Percentiles rank a stretch among this genome's conserved stretches.
Evolutionary conservation across 2,329 filamentous ascomycete genomes (phyloP).

Genomic region (Trichoderma sp.): DNA sequence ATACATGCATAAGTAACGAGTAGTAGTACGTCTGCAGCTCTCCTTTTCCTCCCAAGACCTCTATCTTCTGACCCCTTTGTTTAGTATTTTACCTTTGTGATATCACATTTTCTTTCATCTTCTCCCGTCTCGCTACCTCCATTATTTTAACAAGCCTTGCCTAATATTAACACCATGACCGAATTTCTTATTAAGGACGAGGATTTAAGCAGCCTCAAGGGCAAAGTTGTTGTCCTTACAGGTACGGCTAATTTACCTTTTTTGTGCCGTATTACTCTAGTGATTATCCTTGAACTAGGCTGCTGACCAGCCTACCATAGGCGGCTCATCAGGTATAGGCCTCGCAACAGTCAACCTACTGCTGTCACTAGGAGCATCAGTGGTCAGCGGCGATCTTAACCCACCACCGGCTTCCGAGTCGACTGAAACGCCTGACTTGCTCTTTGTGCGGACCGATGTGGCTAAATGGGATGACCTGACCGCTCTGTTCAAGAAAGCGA

Average conservation of each 20-base stretch:
- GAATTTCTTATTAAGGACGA: conserved; percentile 10
- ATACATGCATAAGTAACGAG: background rate
- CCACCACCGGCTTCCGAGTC: background rate
- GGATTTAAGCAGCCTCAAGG: conserved; percentile 7
- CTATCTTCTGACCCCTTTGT: background rate
- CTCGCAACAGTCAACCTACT: conserved; percentile 8
- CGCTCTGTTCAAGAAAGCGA: background rate
- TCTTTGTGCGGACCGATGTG: background rate
- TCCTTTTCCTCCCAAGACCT: background rate
- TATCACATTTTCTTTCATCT: background rate
- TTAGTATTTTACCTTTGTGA: background rate
- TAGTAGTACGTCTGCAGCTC: background rate
- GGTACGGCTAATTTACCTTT: background rate
- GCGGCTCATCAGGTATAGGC: conserved; percentile 11
- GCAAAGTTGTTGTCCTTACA: conserved; percentile 12
- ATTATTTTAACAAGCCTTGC: background rate
- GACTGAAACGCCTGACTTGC: conserved; percentile 1
- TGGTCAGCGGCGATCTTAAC: conserved; percentile 12
- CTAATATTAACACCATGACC: background rate
- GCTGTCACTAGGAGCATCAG: conserved; percentile 6
- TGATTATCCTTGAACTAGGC: background rate
- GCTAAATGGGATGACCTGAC: conserved; percentile 7
- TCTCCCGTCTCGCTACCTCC: background rate
- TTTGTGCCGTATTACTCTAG: background rate
- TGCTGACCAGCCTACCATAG: background rate